These are phyloP conservation scores for Talaromyces ruber DNA, from an alignment of 495 filamentous ascomycete species.

Conservation along the genomic window DNA sequence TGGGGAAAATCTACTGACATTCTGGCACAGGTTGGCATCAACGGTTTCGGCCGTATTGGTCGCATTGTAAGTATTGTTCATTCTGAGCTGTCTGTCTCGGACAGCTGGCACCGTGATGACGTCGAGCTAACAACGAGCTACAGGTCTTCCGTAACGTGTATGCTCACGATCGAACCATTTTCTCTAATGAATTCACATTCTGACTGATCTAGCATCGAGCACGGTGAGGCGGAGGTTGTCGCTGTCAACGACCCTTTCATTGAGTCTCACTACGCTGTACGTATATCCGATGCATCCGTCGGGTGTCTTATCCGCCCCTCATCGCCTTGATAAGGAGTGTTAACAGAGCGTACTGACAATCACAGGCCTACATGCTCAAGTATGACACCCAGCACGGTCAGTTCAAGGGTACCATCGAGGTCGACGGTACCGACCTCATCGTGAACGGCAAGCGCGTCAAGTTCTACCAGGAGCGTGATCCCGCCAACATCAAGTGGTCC, in stretches of 20 bases:
- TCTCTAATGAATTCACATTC: conserved; percentile 21
- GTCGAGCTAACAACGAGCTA: conserved; percentile 14
- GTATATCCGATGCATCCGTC: conserved; percentile 25
- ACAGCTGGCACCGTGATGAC: background rate
- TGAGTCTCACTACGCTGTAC: conserved; percentile 93
- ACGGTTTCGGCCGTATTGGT: conserved; percentile 99
- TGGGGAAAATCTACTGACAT: background rate
- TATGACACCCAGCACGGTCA: conserved; percentile 94
- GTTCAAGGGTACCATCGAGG: conserved; percentile 86
- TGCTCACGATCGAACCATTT: conserved; percentile 5
- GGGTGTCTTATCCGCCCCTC: background rate
- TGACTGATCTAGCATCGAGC: conserved; percentile 64
- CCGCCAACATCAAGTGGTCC: conserved; percentile 82
- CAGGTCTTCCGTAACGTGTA: conserved; percentile 74
- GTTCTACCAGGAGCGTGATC: conserved; percentile 94
- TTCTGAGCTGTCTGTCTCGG: background rate
- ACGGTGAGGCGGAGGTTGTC: conserved; percentile 76
- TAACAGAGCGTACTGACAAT: background rate
- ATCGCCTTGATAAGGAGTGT: background rate
- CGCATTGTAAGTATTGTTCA: conserved; percentile 61
- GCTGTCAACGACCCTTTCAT: conserved; percentile 99
- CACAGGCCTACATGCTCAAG: conserved; percentile 96
- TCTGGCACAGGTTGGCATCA: conserved; percentile 72
- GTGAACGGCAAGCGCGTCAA: conserved; percentile 94
- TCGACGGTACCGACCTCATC: conserved; percentile 64